Conservation (phyloP, 192 early-diverging fungal genomes). For the Lunasporangiospora selenospora region DNA sequence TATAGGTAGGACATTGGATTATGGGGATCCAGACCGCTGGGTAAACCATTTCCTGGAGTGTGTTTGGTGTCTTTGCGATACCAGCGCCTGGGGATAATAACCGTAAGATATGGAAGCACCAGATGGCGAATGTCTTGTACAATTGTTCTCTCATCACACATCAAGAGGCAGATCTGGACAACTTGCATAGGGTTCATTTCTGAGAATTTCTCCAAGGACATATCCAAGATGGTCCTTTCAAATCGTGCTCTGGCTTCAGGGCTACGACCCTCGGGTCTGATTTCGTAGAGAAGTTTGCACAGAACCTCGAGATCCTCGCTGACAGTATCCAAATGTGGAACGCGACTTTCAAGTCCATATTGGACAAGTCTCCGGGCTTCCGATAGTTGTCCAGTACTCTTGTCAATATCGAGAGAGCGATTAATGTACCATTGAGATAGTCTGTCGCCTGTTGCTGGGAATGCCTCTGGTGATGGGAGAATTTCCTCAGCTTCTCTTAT, state of each 20-base stretch:
- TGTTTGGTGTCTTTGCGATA: constrained; percentile 4
- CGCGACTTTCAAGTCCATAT: constrained; percentile 56
- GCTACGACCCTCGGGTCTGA: constrained; percentile 41
- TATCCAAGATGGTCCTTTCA: constrained; percentile 20
- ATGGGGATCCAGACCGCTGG: constrained; percentile 19
- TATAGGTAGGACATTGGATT: constrained; percentile 52
- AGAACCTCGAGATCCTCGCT: constrained; percentile 65
- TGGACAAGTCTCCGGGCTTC: constrained; percentile 62
- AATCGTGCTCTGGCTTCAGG: constrained; percentile 23
- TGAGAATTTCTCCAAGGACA: constrained; percentile 47
- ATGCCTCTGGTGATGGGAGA: constrained; percentile 43
- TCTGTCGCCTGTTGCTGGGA: constrained; percentile 52
- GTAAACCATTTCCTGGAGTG: constrained; percentile 20
- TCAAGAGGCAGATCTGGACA: constrained; percentile 34
- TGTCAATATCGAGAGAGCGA: constrained; percentile 63
- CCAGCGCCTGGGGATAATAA: constrained; percentile 39
- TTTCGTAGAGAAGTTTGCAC: constrained; percentile 65
- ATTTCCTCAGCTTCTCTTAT: constrained; percentile 46
- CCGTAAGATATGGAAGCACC: constrained; percentile 54
- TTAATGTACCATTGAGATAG: constrained; percentile 67
- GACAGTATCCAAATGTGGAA: constrained; percentile 55
- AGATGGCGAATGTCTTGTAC: constrained; percentile 56
- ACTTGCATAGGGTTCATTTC: constrained; percentile 49
- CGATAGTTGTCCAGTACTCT: constrained; percentile 54
- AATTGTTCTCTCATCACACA: constrained; percentile 48